Evolutionary conservation across 2,329 filamentous ascomycete species (phyloP).

Genomic region (Dothideomycetidae sp.): DNA sequence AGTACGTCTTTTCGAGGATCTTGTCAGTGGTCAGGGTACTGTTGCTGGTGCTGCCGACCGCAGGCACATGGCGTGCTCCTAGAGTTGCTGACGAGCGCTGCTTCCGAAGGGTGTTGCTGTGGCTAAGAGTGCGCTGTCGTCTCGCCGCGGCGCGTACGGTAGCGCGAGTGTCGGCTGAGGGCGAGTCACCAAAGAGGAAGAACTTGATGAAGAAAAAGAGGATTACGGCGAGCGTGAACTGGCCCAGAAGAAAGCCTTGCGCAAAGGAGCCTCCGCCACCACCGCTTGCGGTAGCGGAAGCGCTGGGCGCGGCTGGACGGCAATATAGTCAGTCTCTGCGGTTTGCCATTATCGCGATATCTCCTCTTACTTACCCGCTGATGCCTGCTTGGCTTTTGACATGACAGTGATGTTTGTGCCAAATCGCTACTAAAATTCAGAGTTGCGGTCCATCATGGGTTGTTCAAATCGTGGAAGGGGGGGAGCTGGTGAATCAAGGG

Average conservation of each 20-base stretch:
- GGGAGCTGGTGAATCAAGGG: no score
- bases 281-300: constrained; percentile 5
- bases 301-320: background rate
- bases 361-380: constrained; percentile 9
- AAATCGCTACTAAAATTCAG: no score
- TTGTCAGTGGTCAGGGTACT: constrained; percentile 65
- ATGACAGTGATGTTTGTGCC: constrained; percentile 16
- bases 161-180: constrained; percentile 67
- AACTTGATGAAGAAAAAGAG: constrained; percentile 96
- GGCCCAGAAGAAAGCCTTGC: constrained; percentile 82
- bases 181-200: constrained; percentile 96
- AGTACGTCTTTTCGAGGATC: constrained; percentile 93
- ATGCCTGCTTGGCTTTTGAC: constrained; percentile 22
- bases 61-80: constrained; percentile 28
- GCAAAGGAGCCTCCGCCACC: constrained; percentile 51
- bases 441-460: no score
- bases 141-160: constrained; percentile 61
- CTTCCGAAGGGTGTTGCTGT: constrained; percentile 32
- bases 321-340: constrained; percentile 1
- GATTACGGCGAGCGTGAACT: constrained; percentile 80
- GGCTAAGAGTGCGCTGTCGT: constrained; percentile 57
- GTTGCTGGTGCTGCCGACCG: constrained; percentile 21
- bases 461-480: no score
- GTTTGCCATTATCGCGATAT: no score
- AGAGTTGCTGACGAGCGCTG: constrained; percentile 49